A percentile compares a stretch with the other conserved stretches of the same genome.
phyloP scores from a whole-genome alignment of 1,139 yeast genomes.

The Candida neerlandica region DNA sequence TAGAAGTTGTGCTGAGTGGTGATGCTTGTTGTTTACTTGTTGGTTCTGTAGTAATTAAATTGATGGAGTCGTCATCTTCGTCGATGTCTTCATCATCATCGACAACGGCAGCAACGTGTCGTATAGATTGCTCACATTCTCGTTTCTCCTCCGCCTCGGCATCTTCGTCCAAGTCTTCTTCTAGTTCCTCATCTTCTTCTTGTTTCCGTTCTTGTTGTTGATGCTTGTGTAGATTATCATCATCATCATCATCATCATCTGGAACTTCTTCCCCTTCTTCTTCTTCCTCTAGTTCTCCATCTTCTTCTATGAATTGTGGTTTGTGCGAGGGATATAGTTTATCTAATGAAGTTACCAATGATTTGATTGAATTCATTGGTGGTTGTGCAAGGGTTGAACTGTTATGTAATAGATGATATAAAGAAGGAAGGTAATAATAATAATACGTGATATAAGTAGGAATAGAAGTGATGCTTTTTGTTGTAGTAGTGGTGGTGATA shows the following conservation, averaged over 20 bases:
- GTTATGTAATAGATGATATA: no score
- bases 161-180: conserved; percentile 19
- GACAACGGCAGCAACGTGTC: neutral
- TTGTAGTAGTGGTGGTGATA: no score
- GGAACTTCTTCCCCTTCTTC: conserved; percentile 8
- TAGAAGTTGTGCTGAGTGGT: neutral
- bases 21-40: neutral
- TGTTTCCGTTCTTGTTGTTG: conserved; percentile 13
- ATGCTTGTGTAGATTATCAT: conserved; percentile 19
- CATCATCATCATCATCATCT: conserved; percentile 6
- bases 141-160: conserved; percentile 3
- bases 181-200: conserved; percentile 19
- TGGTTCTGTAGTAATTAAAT: neutral
- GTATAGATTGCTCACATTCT: neutral
- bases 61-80: neutral
- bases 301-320: conserved; percentile 5
- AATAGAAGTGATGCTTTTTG: no score
- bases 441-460: no score
- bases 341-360: conserved; percentile 41
- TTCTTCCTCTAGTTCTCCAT: conserved; percentile 9
- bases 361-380: conserved; percentile 39
- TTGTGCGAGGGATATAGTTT: conserved; percentile 27
- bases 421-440: no score
- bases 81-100: neutral
- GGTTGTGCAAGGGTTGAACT: neutral